phyloP scores from a whole-genome alignment of 768 basidiomycete species.

The Neoboletus brunneissimus region DNA sequence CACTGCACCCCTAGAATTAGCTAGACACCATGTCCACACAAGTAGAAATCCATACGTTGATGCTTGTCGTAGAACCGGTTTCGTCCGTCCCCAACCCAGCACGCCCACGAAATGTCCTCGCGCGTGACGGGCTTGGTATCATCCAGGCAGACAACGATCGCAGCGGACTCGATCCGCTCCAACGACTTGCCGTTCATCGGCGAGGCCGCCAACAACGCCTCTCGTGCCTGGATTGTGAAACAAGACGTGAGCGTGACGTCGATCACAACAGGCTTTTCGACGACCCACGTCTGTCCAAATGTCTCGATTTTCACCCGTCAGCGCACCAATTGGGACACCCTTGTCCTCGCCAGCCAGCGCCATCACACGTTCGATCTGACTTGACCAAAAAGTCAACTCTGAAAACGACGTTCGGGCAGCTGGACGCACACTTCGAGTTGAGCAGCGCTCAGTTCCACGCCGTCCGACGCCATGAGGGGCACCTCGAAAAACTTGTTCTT shows the following conservation, averaged over 20 bases:
- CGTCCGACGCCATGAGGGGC: slow-evolving; percentile 58
- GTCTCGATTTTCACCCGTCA: slow-evolving; percentile 89
- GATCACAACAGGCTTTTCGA: slow-evolving; percentile 18
- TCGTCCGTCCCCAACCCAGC: slow-evolving; percentile 87
- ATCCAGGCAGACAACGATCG: slow-evolving; percentile 85
- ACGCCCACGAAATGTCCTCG: slow-evolving; percentile 75
- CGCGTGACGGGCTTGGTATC: slow-evolving; percentile 77
- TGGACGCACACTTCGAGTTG: slow-evolving; percentile 70
- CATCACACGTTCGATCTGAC: slow-evolving; percentile 71
- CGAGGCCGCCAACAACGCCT: slow-evolving; percentile 61
- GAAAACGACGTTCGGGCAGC: background rate
- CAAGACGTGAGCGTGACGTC: background rate
- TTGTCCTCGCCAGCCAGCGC: slow-evolving; percentile 50
- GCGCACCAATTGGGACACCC: slow-evolving; percentile 63
- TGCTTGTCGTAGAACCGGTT: slow-evolving; percentile 98
- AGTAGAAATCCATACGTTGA: slow-evolving; percentile 53
- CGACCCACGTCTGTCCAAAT: slow-evolving; percentile 82
- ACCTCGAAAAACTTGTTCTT: slow-evolving; percentile 92
- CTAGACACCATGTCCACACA: background rate
- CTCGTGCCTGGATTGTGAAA: slow-evolving; percentile 42
- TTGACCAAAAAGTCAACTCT: background rate
- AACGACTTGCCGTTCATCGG: slow-evolving; percentile 64
- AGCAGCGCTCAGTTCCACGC: slow-evolving; percentile 68
- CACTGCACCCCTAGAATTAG: slow-evolving; percentile 43
- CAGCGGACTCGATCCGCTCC: slow-evolving; percentile 83